Conservation (phyloP, 208 protist species). For the Entamoeba invadens region DNA sequence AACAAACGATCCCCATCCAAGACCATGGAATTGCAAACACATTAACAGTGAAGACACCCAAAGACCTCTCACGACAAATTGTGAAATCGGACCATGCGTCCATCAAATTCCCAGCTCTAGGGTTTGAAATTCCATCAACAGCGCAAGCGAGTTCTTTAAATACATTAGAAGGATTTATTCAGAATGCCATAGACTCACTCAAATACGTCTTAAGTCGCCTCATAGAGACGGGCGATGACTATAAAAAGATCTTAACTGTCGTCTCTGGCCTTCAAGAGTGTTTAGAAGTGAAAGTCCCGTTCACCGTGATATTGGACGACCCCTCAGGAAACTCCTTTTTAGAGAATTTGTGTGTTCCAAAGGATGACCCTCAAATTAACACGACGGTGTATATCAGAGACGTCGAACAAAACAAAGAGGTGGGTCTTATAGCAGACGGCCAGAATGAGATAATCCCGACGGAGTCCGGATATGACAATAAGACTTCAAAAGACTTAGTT, state of each 20-base stretch:
- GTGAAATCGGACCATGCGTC: slow-evolving; percentile 70
- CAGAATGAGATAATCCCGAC: background rate
- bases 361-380: slow-evolving; percentile 29
- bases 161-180: slow-evolving; percentile 54
- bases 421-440: slow-evolving; percentile 4
- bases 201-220: slow-evolving; percentile 12
- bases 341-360: slow-evolving; percentile 36
- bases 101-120: slow-evolving; percentile 63
- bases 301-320: slow-evolving; percentile 53
- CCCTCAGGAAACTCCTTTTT: slow-evolving; percentile 56
- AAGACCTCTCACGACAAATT: slow-evolving; percentile 66
- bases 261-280: slow-evolving; percentile 26
- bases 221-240: slow-evolving; percentile 24
- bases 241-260: slow-evolving; percentile 40
- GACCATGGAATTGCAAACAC: slow-evolving; percentile 30
- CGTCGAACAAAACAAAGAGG: slow-evolving; percentile 19
- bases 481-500: background rate
- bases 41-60: slow-evolving; percentile 11
- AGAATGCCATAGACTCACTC: slow-evolving; percentile 24
- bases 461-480: background rate
- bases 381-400: slow-evolving; percentile 18
- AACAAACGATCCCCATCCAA: slow-evolving; percentile 33
- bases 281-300: slow-evolving; percentile 23
- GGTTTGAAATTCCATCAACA: slow-evolving; percentile 65
- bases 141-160: slow-evolving; percentile 45